Evolutionary conservation across 306 rosid genomes (phyloP).

Genomic region (Gleditsia sinensis): DNA sequence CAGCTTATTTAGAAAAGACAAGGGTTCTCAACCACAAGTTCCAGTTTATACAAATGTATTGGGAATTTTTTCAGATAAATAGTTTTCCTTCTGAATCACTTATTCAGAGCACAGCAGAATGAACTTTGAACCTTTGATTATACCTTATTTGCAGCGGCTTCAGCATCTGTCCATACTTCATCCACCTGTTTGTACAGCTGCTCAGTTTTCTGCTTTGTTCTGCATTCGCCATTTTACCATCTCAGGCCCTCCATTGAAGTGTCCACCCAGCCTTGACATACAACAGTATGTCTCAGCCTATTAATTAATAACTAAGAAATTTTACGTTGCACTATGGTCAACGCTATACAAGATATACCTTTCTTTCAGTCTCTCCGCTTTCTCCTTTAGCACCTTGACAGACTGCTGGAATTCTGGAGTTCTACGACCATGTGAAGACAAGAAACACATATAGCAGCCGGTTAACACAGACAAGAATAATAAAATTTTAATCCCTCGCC

Average conservation of each 20-base stretch:
- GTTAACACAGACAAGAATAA: too few relatives aligned
- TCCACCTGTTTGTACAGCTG: conserved; percentile 87
- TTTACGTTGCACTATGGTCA: conserved; percentile 16
- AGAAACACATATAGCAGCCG: background rate
- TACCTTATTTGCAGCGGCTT: conserved; percentile 85
- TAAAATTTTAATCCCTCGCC: too few relatives aligned
- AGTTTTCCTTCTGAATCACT: conserved; percentile 6
- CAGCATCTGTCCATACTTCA: conserved; percentile 89
- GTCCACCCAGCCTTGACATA: conserved; percentile 93
- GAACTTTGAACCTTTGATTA: conserved; percentile 18
- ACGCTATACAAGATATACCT: conserved; percentile 53
- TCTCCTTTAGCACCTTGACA: conserved; percentile 76
- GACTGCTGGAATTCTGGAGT: conserved; percentile 75
- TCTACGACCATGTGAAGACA: conserved; percentile 44
- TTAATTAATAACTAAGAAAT: conserved; percentile 33
- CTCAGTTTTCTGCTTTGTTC: conserved; percentile 94
- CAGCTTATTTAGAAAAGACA: conserved; percentile 30
- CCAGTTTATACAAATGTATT: background rate
- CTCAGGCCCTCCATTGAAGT: conserved; percentile 79
- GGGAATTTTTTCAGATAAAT: background rate
- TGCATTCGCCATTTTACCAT: conserved; percentile 91
- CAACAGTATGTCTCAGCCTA: conserved; percentile 93
- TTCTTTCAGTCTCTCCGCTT: conserved; percentile 73
- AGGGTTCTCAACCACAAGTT: background rate
- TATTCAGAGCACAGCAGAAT: background rate